Evolutionary conservation across 805 yeast genomes (phyloP).

Genomic region (Nakazawaea laoshanensis): DNA sequence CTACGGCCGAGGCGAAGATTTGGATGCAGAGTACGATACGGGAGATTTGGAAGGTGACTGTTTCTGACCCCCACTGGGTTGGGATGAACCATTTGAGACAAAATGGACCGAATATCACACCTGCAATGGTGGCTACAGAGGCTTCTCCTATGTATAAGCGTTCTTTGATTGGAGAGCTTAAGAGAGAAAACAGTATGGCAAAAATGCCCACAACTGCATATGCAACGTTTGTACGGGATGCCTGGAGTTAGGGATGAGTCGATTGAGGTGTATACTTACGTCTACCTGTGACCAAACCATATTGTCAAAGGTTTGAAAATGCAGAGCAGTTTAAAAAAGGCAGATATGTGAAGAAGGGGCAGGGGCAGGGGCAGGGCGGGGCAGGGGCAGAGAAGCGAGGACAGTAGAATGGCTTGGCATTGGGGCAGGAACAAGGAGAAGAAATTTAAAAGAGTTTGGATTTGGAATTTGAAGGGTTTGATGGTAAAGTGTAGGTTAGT

Average conservation of each 20-base stretch:
- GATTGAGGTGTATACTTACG: constrained; percentile 1
- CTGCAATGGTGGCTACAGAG: constrained; percentile 55
- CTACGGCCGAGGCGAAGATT: constrained; percentile 66
- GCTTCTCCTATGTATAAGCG: constrained; percentile 58
- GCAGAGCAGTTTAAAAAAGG: no score
- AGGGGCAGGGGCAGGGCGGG: no score
- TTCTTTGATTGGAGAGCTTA: constrained; percentile 53
- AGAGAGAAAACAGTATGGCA: constrained; percentile 46
- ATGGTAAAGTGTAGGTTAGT: no score
- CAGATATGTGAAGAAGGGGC: neutral
- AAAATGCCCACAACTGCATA: constrained; percentile 59
- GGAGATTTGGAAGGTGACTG: constrained; percentile 49
- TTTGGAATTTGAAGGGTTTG: no score
- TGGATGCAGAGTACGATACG: constrained; percentile 63
- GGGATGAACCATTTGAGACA: constrained; percentile 53
- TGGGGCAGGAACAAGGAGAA: no score
- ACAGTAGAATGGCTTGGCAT: no score
- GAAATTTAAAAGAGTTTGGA: no score
- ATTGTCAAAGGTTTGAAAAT: no score
- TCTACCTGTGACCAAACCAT: constrained; percentile 11
- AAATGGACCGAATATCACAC: constrained; percentile 53
- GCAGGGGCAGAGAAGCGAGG: no score
- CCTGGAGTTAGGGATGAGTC: constrained; percentile 9
- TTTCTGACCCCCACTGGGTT: constrained; percentile 45
- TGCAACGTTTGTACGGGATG: constrained; percentile 25